Base-by-base conservation (phyloP, 768 basidiomycete genomes). In the Artomyces pyxidatus region DNA sequence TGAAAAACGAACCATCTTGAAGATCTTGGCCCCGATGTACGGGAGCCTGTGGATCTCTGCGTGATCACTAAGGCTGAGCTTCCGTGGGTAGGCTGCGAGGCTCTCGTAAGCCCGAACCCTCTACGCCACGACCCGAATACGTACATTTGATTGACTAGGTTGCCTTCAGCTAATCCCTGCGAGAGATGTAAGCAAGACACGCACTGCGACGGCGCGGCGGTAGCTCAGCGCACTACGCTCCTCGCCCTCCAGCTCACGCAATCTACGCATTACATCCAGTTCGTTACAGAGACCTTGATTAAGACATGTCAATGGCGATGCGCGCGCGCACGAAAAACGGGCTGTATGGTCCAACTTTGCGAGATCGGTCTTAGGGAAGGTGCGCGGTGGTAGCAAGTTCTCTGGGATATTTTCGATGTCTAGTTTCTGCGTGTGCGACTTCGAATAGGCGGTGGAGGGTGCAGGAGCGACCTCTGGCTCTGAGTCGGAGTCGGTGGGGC, bases 221-320 rank as follows among this genome's bases (percentile, higher is more conserved):
- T 91, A 92, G 52, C 80, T 81, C 42, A 91, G 65, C 35, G 81
- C 78, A 56, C 83, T 87, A 25, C 77, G 68, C 19, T 73, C 70
- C 44, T 85, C 74, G 11, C 83, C 81, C 59, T 91, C 88, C 1
- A 88, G 65, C 40, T 77, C 70, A 39, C 88, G 71, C 22, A 72
- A 68, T 29, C 68, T 72, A 16, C 75, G 73, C 26, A 91, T 72
- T 16, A 84, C 63, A 25, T 72, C 73, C 11, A 91, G 63, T 55
- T 83, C 76, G n/a, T 63, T 53, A 4, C 73, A 74, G 4, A 91
- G 71, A 0, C 53, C 65, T 60, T 89, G 83, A 55, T 91, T 91
- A 0, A 74, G 72, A 55, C 84, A 90, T 3, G 76, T 61, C 30
- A 91, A 68, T 0, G 85, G 85, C 3, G 81, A 81, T 0, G 76